phyloP scores from a whole-genome alignment of 345 rosid genomes.

The Tarenaya hassleriana region DNA sequence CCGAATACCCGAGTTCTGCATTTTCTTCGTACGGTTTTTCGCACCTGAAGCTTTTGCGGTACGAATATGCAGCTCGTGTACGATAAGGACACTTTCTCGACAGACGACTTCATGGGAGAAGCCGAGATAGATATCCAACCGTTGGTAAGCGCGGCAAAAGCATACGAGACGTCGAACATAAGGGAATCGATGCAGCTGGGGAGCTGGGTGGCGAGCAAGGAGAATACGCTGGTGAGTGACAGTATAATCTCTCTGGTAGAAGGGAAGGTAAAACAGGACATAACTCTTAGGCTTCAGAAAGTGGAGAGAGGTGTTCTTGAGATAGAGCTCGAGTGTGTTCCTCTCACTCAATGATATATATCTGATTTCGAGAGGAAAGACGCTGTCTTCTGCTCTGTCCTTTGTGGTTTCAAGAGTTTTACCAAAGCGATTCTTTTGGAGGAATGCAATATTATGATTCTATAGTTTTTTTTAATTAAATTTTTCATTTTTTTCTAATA shows the following conservation, averaged over 20 bases:
- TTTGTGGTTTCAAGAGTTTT: too few relatives aligned
- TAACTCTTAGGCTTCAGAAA: conserved; percentile 68
- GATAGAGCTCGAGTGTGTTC: conserved; percentile 89
- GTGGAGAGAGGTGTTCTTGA: conserved; percentile 86
- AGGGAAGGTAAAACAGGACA: conserved; percentile 79
- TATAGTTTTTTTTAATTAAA: too few relatives aligned
- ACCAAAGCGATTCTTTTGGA: too few relatives aligned
- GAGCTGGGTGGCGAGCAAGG: conserved; percentile 66
- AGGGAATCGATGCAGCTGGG: conserved; percentile 63
- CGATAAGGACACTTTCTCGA: conserved; percentile 79
- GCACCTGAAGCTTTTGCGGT: conserved; percentile 8
- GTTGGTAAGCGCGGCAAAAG: conserved; percentile 73
- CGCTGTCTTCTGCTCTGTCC: too few relatives aligned
- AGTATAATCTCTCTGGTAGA: conserved; percentile 59
- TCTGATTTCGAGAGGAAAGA: too few relatives aligned
- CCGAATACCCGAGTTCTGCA: too few relatives aligned
- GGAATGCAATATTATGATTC: too few relatives aligned
- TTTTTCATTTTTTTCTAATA: too few relatives aligned
- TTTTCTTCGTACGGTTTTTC: too few relatives aligned
- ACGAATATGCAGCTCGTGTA: conserved; percentile 55
- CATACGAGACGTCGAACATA: conserved; percentile 49
- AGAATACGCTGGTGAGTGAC: conserved; percentile 63
- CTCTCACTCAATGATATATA: conserved; percentile 65
- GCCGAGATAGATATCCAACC: conserved; percentile 98
- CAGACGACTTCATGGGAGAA: conserved; percentile 96